Evolutionary conservation across 352 stramenopile species (phyloP).

Genomic region (Phytophthora tubulina): DNA sequence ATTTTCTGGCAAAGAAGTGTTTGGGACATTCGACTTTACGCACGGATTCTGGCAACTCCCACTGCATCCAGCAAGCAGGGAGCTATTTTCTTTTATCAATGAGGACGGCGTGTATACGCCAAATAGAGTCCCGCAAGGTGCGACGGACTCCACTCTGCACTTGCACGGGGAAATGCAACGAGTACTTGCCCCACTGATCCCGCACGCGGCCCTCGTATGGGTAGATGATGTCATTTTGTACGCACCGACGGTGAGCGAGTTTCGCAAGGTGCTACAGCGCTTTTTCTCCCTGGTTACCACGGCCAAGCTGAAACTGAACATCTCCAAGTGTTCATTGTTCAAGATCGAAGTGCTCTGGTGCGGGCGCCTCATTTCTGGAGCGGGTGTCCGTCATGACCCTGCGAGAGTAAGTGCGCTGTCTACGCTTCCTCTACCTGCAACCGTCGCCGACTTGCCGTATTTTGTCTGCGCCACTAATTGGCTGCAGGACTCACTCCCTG

Average conservation of each 20-base stretch:
- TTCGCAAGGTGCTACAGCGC: neutral
- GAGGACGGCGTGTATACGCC: neutral
- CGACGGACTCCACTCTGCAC: neutral
- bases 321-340: neutral
- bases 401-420: neutral
- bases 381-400: neutral
- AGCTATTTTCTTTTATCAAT: neutral
- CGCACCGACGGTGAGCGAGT: neutral
- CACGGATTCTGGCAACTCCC: constrained; percentile 38
- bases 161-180: neutral
- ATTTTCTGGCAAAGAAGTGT: constrained; percentile 7
- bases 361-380: neutral
- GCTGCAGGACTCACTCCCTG: neutral
- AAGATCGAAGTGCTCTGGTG: neutral
- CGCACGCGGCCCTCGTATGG: neutral
- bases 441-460: neutral
- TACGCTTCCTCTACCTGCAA: neutral
- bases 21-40: constrained; percentile 23
- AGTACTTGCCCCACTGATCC: neutral
- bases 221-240: neutral
- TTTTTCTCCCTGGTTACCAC: neutral
- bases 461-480: constrained; percentile 3
- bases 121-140: neutral
- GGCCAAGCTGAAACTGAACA: neutral
- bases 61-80: constrained; percentile 9